Base-by-base conservation (phyloP, 1,139 yeast genomes). In the Saccharomyces pastorianus region DNA sequence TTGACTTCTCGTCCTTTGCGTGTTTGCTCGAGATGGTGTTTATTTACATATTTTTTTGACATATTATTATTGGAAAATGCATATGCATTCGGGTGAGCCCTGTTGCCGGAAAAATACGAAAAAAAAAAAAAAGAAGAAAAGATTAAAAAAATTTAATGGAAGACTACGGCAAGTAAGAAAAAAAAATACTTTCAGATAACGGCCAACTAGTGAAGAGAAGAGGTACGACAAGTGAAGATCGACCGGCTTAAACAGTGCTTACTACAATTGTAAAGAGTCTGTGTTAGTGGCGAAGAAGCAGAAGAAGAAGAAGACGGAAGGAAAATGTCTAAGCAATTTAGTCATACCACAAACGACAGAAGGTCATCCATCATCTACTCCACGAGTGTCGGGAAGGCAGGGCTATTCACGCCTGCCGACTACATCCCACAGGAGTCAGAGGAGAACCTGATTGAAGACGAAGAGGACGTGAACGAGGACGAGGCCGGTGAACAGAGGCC, bases 381-480 rank as follows among this genome's bases (percentile, higher is more conserved):
- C 3, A 64, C 66, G 9, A 65, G 70, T 58, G 61, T 59, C 23
- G 71, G 70, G n/a, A 68, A 67, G 54, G 66, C 64, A 13, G 71
- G 70, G 13, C 53, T 68, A 20, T 67, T 59, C 50, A 59, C 60
- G 8, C 70, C 71, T 5, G 58, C 63, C 3, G 71, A 67, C 55
- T 68, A 65, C 49, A 62, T 65, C 44, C 57, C 64, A 4, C 56
- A 52, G 6, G 55, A 53, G 41, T 47, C 51, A 11, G 52, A 52
- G 7, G 58, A 52, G 14, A 49, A 50, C 20, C 42, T 55, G 8
- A 48, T 53, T 42, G 62, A 60, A 23, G 61, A 61, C 13, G 61
- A 58, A 27, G 55, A 52, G 4, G 52, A 55, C 4, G 58, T n/a
- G n/a, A n/a, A n/a, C n/a, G n/a, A 58, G 27, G 61, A 56, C 2